A percentile compares a stretch with the other conserved stretches of the same genome.
Conservation (phyloP, 345 rosid species). For the Pistacia vera region DNA sequence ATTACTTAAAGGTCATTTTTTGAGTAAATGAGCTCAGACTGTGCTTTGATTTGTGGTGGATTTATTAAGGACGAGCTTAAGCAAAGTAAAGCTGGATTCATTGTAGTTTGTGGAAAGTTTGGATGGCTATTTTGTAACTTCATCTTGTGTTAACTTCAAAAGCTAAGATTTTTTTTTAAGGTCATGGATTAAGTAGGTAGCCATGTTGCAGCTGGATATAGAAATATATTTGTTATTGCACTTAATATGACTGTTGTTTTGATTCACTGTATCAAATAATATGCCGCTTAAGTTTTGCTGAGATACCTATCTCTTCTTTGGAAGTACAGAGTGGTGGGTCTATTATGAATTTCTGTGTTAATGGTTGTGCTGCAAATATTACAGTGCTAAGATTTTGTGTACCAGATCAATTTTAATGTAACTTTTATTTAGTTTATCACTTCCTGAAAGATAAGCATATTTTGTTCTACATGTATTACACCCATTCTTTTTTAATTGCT, state of each 20-base stretch:
- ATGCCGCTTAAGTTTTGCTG: neutral
- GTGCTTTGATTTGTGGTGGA: no score
- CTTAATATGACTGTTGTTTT: neutral
- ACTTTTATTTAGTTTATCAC: neutral
- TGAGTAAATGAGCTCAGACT: no score
- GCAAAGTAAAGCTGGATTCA: no score
- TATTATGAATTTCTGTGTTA: neutral
- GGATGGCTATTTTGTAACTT: no score
- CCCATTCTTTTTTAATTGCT: neutral
- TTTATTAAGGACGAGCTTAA: no score
- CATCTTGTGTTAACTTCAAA: no score
- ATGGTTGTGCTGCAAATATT: neutral
- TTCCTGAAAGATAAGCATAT: neutral
- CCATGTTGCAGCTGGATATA: neutral
- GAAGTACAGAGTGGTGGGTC: neutral
- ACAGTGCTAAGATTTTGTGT: neutral
- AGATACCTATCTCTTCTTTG: neutral
- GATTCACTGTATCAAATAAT: neutral
- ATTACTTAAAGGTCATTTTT: no score
- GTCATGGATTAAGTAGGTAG: neutral
- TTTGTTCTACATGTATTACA: neutral
- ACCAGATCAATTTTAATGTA: neutral
- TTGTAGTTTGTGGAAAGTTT: no score
- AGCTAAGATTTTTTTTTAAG: no score
- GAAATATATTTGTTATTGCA: neutral